Evolutionary conservation across 2,329 filamentous ascomycete species (phyloP).

Genomic region (Cordyceps cicadae): DNA sequence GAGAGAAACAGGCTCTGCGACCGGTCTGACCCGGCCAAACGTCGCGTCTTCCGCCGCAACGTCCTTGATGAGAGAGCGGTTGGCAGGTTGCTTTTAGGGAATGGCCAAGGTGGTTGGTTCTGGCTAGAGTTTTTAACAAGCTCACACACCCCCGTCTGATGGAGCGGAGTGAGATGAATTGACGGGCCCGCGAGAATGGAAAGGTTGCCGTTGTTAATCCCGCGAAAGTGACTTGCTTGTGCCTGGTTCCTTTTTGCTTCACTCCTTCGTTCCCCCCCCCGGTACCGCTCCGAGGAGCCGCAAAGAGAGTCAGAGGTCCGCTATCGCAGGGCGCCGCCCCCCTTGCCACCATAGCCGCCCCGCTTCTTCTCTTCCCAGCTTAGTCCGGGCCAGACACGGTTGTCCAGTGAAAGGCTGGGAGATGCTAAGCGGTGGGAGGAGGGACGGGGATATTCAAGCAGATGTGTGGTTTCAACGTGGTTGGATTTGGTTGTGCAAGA

Average conservation of each 20-base stretch:
- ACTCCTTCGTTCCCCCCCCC: neutral
- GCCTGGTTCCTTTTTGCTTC: too few relatives aligned
- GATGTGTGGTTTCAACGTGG: neutral
- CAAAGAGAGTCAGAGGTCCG: neutral
- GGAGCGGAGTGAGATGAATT: too few relatives aligned
- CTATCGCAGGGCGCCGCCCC: neutral
- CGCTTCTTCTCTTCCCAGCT: neutral
- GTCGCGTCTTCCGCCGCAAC: too few relatives aligned
- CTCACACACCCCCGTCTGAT: too few relatives aligned
- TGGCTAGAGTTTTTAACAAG: too few relatives aligned
- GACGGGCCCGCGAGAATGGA: neutral
- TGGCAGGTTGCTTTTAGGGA: too few relatives aligned
- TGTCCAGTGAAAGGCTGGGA: neutral
- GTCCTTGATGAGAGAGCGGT: too few relatives aligned
- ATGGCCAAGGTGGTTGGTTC: too few relatives aligned
- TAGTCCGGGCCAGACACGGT: too few relatives aligned
- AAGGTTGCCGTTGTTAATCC: neutral
- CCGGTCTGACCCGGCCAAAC: too few relatives aligned
- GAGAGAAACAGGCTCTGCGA: too few relatives aligned
- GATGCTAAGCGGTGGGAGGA: neutral
- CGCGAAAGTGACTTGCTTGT: neutral
- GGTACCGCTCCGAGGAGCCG: slow-evolving; percentile 6
- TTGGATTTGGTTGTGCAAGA: neutral
- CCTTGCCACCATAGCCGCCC: neutral
- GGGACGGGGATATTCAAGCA: too few relatives aligned